Percentiles rank a stretch among this genome's conserved stretches.
These are phyloP conservation scores for Gleditsia sinensis DNA, from an alignment of 306 rosid species.

Conservation along the genomic window DNA sequence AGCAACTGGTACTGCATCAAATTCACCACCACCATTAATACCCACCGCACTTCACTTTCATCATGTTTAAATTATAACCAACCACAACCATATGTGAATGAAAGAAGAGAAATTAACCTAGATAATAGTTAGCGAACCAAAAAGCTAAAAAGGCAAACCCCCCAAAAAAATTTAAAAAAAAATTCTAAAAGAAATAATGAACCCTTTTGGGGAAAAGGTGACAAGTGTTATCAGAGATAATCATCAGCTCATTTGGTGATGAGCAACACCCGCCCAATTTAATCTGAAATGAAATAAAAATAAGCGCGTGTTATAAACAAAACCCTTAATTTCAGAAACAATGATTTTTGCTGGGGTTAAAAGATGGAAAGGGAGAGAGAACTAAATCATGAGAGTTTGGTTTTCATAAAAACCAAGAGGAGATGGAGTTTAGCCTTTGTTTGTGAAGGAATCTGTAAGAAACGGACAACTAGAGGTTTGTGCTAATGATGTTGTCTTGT, in stretches of 20 bases:
- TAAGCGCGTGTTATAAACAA: slow-evolving; percentile 75
- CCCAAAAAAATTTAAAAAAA: background rate
- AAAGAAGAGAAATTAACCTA: too few species aligned
- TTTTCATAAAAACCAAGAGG: slow-evolving; percentile 56
- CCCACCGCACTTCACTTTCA: slow-evolving; percentile 44
- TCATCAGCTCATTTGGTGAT: slow-evolving; percentile 86
- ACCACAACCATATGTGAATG: slow-evolving; percentile 12
- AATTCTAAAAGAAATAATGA: slow-evolving; percentile 33
- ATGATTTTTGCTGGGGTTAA: slow-evolving; percentile 44
- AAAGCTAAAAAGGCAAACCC: slow-evolving; percentile 38
- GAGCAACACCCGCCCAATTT: slow-evolving; percentile 50
- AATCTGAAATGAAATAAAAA: slow-evolving; percentile 39
- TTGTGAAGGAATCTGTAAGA: slow-evolving; percentile 37
- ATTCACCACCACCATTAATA: slow-evolving; percentile 63
- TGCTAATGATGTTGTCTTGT: slow-evolving; percentile 83
- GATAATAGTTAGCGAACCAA: slow-evolving; percentile 18
- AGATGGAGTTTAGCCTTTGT: slow-evolving; percentile 34
- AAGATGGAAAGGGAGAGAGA: slow-evolving; percentile 38
- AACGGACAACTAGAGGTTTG: slow-evolving; percentile 75
- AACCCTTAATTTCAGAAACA: slow-evolving; percentile 54
- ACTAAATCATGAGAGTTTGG: slow-evolving; percentile 62
- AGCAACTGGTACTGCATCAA: slow-evolving; percentile 60
- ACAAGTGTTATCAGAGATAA: slow-evolving; percentile 73
- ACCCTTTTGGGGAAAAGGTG: slow-evolving; percentile 55
- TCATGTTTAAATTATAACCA: slow-evolving; percentile 56